These are phyloP conservation scores for Fusarium sarcochroum DNA, from an alignment of 2,329 filamentous ascomycete species.

Conservation along the genomic window DNA sequence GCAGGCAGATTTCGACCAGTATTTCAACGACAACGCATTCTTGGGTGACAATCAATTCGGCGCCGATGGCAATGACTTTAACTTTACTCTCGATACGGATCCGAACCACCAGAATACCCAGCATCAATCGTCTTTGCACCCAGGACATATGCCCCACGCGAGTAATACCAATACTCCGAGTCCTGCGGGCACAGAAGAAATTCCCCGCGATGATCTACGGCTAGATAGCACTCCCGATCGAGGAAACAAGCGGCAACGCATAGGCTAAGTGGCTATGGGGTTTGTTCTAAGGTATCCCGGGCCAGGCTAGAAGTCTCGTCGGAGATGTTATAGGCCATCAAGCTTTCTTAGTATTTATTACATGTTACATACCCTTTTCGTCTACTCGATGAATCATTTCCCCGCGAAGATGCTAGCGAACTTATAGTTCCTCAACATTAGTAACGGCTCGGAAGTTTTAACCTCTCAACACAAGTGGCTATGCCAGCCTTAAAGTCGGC, in stretches of 20 bases:
- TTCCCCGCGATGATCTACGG: constrained; percentile 59
- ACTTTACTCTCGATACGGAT: constrained; percentile 63
- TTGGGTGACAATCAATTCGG: constrained; percentile 57
- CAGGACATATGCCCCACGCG: constrained; percentile 25
- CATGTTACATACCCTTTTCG: constrained; percentile 2
- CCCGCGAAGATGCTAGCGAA: constrained; percentile 1
- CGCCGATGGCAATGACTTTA: constrained; percentile 64
- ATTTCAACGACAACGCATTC: constrained; percentile 61
- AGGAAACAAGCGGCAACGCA: constrained; percentile 57
- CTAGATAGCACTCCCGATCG: constrained; percentile 45
- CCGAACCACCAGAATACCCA: constrained; percentile 34
- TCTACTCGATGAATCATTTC: neutral
- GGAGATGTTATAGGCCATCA: neutral
- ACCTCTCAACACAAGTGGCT: neutral
- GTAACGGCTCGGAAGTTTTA: neutral
- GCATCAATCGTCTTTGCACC: constrained; percentile 53
- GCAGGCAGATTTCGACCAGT: constrained; percentile 66
- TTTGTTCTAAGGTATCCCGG: neutral
- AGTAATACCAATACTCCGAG: constrained; percentile 58
- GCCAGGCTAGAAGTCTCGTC: neutral
- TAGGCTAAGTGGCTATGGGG: constrained; percentile 47
- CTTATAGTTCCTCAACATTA: neutral
- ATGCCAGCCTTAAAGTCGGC: constrained; percentile 14
- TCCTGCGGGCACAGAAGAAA: constrained; percentile 66
- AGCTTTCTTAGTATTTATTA: constrained; percentile 18